Percentiles rank a stretch among this genome's conserved stretches.
Conservation (phyloP, 2,329 filamentous ascomycete genomes). For the Tricladium varicosporioides region DNA sequence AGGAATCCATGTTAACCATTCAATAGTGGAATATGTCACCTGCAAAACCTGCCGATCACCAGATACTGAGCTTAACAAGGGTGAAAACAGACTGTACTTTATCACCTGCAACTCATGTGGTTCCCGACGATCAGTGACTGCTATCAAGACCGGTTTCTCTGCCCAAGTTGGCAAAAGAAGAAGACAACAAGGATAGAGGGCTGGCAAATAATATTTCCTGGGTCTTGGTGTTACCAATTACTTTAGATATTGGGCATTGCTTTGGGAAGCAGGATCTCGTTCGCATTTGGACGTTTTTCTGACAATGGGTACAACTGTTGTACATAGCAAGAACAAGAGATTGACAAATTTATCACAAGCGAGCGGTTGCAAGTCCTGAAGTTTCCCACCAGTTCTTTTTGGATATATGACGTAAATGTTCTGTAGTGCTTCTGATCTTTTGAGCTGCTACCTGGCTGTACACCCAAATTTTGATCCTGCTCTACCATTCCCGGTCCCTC, state of each 20-base stretch:
- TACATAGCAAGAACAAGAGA: constrained; percentile 2
- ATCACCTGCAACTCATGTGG: constrained; percentile 92
- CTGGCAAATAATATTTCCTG: neutral
- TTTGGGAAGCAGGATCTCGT: constrained; percentile 1
- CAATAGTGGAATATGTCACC: constrained; percentile 82
- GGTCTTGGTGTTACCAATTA: constrained; percentile 2
- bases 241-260: constrained; percentile 2
- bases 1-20: constrained; percentile 21
- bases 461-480: neutral
- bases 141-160: constrained; percentile 99
- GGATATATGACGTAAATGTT: too few relatives aligned
- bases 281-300: neutral
- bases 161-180: constrained; percentile 98
- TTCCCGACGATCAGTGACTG: constrained; percentile 82
- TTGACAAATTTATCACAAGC: too few relatives aligned
- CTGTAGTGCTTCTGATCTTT: too few relatives aligned
- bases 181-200: constrained; percentile 78
- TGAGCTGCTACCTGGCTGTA: neutral
- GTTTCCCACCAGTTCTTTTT: too few relatives aligned
- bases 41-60: constrained; percentile 97
- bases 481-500: neutral
- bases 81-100: constrained; percentile 98
- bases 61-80: constrained; percentile 95
- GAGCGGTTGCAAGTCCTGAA: too few relatives aligned
- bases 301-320: neutral